Evolutionary conservation across 306 rosid genomes (phyloP), one percentile per base, ranked within the genome.

Genomic region (Vigna radiata): DNA sequence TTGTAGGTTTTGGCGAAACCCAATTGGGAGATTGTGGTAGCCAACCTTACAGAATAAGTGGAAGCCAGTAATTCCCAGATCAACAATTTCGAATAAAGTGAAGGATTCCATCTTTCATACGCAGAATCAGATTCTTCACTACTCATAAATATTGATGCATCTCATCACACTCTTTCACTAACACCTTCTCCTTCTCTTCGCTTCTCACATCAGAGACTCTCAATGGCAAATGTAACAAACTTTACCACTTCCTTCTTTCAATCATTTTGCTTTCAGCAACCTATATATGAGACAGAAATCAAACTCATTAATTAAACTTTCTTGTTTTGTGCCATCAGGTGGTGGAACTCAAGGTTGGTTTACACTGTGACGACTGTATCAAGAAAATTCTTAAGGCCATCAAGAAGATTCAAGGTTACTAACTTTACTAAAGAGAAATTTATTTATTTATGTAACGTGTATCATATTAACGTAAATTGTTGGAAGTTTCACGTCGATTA

Each of bases 301-400:
- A 41, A 19, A 82, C 19, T 77, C 8, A 72, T 76, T 61, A 25
- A 21, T 21, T 21, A 21, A 49, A 29, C 23, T 71, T 52, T 70
- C 5, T 58, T 72, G 18, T 8, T 50, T 6, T 70, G 49, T 79
- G 7, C 72, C 0, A 46, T 76, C 37, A 91, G 95, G 88, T 90
- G 79, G 97, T 94, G 82, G 98, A 94, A 79, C 79, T 94, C 86
- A 94, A 88, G 87, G 96, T 94, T 66, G 90, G 88, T 6, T 83
- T 91, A 82, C 96, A 94, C 79, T 90, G 98, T 33, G 91, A 86
- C 5, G 92, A 94, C 21, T 94, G 98, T 74, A 91, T 92, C 81
- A 91, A 89, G 91, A 91, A 91, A 83, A 91, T 94, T 79, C 85
- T 89, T 72, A 90, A 90, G 85, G 91, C 90, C 82, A 87, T 89